Base-by-base conservation (phyloP, 805 yeast genomes). In the Lachancea nothofagi region DNA sequence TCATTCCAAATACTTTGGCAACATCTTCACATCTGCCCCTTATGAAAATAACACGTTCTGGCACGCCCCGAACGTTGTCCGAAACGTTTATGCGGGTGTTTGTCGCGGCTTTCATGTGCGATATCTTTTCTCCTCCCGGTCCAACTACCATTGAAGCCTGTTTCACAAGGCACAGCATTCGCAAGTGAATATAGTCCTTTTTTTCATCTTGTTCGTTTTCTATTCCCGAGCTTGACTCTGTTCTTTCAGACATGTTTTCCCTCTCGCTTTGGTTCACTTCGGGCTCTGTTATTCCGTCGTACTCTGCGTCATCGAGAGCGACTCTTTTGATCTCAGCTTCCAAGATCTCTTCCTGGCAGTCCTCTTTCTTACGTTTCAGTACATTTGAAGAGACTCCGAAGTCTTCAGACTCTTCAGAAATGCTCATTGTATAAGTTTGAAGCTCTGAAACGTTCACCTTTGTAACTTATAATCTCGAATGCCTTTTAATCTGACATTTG, bases 141-240 rank as follows among this genome's bases (percentile, higher is more conserved):
- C 95, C 94, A 12, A 84, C 90, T 33, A 84, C 69, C 15, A 74
- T 59, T 2, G 84, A 78, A 1, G 94, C 89, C 53, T 85, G 89
- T 49, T 77, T 80, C 12, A 81, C 83, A 3, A 77, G 72, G 49
- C 89, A 81, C 36, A 80, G 69, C 85, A 84, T 80, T 46, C 95
- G 69, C 59, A 84, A 67, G 49, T 76, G 78, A 3, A 81, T 77
- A 47, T 74, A 75, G 0, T 82, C 76, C 5, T 82, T 77, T 45
- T 77, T 83, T 31, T 67, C 69, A 28, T 68, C 44, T 8, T 41
- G 28, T 35, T 22, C 30, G 22, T 21, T 34, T 25, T 23, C 45
- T n/a, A 14, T 7, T 20, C 12, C 26, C 9, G 18, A 6, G 12
- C 14, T 22, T 19, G 25, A 10, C 29, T 14, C 30, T 40, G 12